Evolutionary conservation across 2,329 filamentous ascomycete genomes (phyloP), one percentile per base, ranked within the genome.

Genomic region (Neofusicoccum parvum): DNA sequence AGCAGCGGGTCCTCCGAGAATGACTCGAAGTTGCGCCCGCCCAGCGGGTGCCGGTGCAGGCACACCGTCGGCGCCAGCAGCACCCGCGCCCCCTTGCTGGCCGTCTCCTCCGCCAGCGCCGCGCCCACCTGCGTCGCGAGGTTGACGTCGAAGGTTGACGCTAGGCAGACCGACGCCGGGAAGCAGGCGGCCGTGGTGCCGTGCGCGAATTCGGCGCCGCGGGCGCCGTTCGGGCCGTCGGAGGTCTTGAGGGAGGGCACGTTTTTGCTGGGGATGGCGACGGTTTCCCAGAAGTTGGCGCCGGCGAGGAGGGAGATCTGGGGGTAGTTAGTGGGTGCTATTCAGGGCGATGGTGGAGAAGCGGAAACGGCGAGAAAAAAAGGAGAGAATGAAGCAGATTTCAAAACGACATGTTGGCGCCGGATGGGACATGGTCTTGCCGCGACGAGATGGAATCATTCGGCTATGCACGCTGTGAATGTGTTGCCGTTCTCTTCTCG

Each of bases 11-110:
- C 92, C 75, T 95, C 92, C 0, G 90, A 92, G 75, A 93, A 95
- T 0, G 91, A 93, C 78, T 96, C 92, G 70, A 95, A 96, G 69
- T 93, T 93, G 67, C 92, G 85, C 20, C 92, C 92, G 20, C 92
- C 92, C 0, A 95, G 83, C 0, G 92, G 92, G 60, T 91, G 90
- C n/a, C 92, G 86, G 72, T 95, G 92, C 82, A 92, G 89, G 79
- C 92, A 93, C 36, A 93, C 88, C 0, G 91, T 94, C 2, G 91
- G 91, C 0, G 89, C 91, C 9, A 94, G 83, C 4, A 94, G 81
- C 36, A 94, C 85, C 66, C 92, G 85, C 32, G 90, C 89, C 4
- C 90, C 90, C 72, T 91, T 88, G 17, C 90, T 90, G 70, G 87
- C 90, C 23, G 85, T 83, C 76, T 94, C 91, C 11, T 88, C 82